Evolutionary conservation across 1,284 basidiomycete genomes (phyloP).

Genomic region (Cryptococcus floricola): DNA sequence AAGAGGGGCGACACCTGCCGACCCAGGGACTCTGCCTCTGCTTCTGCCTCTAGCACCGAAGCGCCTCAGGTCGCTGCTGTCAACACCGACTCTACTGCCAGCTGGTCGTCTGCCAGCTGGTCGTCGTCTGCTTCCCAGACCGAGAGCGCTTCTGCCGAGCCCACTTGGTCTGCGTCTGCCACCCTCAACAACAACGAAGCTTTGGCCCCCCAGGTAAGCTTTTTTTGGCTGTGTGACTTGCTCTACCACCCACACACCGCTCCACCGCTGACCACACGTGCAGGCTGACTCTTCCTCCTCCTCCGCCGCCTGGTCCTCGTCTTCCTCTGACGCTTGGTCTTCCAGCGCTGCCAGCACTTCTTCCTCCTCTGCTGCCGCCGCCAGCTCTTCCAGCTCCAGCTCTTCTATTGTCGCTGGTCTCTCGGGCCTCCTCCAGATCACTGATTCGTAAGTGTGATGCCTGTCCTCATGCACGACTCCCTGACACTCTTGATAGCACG

Average conservation of each 20-base stretch:
- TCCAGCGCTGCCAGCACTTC: conserved; percentile 4
- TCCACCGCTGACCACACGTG: neutral
- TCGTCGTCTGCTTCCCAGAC: conserved; percentile 1
- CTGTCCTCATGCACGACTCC: neutral
- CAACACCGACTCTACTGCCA: neutral
- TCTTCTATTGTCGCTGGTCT: neutral
- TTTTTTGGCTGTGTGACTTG: neutral
- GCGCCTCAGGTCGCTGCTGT: conserved; percentile 1
- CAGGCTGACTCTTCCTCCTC: neutral
- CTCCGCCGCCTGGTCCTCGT: neutral
- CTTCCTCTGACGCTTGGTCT: neutral
- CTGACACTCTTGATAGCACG: conserved; percentile 11
- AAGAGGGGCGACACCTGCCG: conserved; percentile 26
- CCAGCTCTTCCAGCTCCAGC: neutral
- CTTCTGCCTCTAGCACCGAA: conserved; percentile 10
- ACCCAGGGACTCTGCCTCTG: conserved; percentile 7
- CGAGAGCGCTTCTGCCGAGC: neutral
- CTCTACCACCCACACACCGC: neutral
- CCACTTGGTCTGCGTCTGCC: neutral
- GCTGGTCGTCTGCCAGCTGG: neutral
- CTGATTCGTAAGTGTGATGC: conserved; percentile 18
- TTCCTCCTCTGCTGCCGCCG: neutral
- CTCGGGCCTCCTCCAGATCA: conserved; percentile 13
- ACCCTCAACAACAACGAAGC: conserved; percentile 4
- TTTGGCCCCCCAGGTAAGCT: conserved; percentile 3